Percentiles rank a stretch among this genome's conserved stretches.
Conservation (phyloP, 257 asterid genomes). For the Linaria vulgaris region DNA sequence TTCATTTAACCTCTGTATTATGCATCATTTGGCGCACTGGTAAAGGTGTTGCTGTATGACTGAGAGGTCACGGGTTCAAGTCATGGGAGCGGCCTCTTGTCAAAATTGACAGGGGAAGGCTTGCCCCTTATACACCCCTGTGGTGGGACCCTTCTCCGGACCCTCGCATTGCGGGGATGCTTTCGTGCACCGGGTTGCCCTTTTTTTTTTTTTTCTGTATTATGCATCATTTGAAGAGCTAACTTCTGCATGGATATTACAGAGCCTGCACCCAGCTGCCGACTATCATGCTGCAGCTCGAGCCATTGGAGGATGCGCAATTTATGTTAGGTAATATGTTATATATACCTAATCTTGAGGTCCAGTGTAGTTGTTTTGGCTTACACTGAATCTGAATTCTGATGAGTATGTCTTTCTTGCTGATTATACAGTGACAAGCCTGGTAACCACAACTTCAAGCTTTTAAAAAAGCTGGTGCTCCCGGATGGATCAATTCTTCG, state of each 20-base stretch:
- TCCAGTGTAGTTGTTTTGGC: background rate
- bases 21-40: background rate
- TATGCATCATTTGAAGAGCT: slow-evolving; percentile 1
- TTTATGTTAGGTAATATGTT: slow-evolving; percentile 71
- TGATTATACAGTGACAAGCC: slow-evolving; percentile 60
- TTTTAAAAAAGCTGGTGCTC: slow-evolving; percentile 78
- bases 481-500: slow-evolving; percentile 96
- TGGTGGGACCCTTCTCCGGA: no score
- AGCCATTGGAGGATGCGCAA: slow-evolving; percentile 70
- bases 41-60: no score
- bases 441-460: slow-evolving; percentile 84
- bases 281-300: slow-evolving; percentile 99
- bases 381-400: background rate
- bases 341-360: background rate
- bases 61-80: no score
- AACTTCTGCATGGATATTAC: slow-evolving; percentile 21
- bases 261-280: slow-evolving; percentile 96
- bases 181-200: no score
- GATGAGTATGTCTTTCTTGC: slow-evolving; percentile 2
- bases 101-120: no score
- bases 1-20: background rate
- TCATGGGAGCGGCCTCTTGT: no score
- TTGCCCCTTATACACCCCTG: no score
- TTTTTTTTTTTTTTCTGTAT: no score
- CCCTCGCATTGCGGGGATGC: no score